Percentiles rank a stretch among this genome's conserved stretches.
Evolutionary conservation across 2,329 filamentous ascomycete genomes (phyloP).

Genomic region (Onygenales sp.): DNA sequence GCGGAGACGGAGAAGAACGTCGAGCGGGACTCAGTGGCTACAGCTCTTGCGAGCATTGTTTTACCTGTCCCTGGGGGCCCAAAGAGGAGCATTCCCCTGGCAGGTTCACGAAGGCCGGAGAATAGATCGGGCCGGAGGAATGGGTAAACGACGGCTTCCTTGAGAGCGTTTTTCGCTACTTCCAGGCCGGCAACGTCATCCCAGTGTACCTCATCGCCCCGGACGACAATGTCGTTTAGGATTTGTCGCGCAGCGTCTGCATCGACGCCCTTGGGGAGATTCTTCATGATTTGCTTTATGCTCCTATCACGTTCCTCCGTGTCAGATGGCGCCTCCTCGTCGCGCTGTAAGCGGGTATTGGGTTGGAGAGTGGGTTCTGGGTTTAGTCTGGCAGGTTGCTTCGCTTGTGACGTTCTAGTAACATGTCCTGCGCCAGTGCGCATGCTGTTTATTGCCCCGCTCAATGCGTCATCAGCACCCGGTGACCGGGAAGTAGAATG

Average conservation of each 20-base stretch:
- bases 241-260: slow-evolving; percentile 78
- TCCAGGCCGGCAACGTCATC: slow-evolving; percentile 85
- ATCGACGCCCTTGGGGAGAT: slow-evolving; percentile 74
- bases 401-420: slow-evolving; percentile 7
- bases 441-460: slow-evolving; percentile 1
- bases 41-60: slow-evolving; percentile 91
- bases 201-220: slow-evolving; percentile 93
- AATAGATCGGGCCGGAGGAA: slow-evolving; percentile 93
- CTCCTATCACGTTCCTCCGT: slow-evolving; percentile 46
- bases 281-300: slow-evolving; percentile 59
- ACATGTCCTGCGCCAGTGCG: not conserved
- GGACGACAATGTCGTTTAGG: slow-evolving; percentile 87
- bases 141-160: slow-evolving; percentile 94
- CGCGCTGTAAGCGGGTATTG: slow-evolving; percentile 14
- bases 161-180: slow-evolving; percentile 79
- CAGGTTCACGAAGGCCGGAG: slow-evolving; percentile 88
- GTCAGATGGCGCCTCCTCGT: slow-evolving; percentile 29
- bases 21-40: slow-evolving; percentile 87
- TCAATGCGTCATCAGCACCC: slow-evolving; percentile 2
- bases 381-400: slow-evolving; percentile 25
- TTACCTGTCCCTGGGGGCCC: slow-evolving; percentile 97
- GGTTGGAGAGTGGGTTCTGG: slow-evolving; percentile 6
- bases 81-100: slow-evolving; percentile 89
- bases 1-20: slow-evolving; percentile 97
- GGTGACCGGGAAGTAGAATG: slow-evolving; percentile 10